Evolutionary conservation across 1,139 yeast species (phyloP).

Genomic region (Diutina ranongensis): DNA sequence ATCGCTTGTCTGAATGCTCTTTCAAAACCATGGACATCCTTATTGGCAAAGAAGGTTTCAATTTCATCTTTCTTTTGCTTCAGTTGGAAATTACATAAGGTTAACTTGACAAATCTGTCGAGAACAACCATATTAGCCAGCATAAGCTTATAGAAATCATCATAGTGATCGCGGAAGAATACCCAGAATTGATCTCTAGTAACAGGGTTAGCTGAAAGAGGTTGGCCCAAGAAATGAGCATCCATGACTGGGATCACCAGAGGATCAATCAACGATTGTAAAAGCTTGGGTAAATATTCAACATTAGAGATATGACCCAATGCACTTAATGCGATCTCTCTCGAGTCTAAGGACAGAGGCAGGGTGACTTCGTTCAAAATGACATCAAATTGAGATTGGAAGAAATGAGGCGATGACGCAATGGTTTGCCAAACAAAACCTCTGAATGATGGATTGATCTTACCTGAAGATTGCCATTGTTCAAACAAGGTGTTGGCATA

Average conservation of each 20-base stretch:
- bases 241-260: constrained; percentile 57
- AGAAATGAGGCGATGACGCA: constrained; percentile 29
- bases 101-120: constrained; percentile 49
- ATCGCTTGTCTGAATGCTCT: constrained; percentile 45
- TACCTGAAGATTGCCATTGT: constrained; percentile 22
- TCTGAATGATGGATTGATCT: constrained; percentile 46
- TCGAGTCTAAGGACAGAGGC: constrained; percentile 56
- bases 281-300: constrained; percentile 23
- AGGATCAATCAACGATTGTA: constrained; percentile 25
- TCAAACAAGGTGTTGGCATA: constrained; percentile 33
- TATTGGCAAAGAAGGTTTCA: constrained; percentile 37
- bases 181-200: constrained; percentile 44
- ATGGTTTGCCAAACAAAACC: constrained; percentile 40
- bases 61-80: constrained; percentile 33
- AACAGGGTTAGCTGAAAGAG: constrained; percentile 39
- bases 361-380: constrained; percentile 37
- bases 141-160: constrained; percentile 31
- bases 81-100: constrained; percentile 38
- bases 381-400: constrained; percentile 32
- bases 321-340: constrained; percentile 53
- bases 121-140: constrained; percentile 49
- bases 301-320: constrained; percentile 43
- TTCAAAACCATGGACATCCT: constrained; percentile 50
- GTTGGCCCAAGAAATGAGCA: constrained; percentile 43
- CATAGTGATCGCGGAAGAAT: constrained; percentile 45